Conservation (phyloP, 176 grass and related monocot species). For the Avena insularis region DNA sequence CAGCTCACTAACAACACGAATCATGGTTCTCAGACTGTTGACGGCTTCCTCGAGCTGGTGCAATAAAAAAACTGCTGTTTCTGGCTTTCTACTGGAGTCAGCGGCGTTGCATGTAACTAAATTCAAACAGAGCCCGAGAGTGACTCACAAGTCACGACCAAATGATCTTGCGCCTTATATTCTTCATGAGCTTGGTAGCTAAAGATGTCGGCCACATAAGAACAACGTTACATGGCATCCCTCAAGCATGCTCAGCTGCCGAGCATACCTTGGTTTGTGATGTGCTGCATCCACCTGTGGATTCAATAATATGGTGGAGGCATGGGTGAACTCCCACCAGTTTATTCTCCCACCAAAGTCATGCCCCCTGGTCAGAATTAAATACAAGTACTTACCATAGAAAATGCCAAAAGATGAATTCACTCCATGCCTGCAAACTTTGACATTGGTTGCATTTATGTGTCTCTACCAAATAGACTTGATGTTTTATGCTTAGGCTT, state of each 20-base stretch:
- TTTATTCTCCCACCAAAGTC: neutral
- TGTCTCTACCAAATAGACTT: neutral
- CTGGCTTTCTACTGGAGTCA: neutral
- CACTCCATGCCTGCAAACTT: neutral
- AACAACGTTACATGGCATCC: neutral
- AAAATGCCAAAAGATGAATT: neutral
- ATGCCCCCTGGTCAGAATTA: neutral
- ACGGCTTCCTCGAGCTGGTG: neutral
- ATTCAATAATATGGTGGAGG: neutral
- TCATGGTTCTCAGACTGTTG: neutral
- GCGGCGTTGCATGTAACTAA: neutral
- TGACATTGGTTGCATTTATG: neutral
- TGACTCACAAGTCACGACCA: neutral
- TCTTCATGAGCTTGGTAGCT: neutral
- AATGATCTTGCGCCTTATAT: neutral
- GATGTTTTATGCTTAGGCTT: neutral
- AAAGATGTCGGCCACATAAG: neutral
- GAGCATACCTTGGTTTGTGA: constrained; percentile 22
- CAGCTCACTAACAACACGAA: neutral
- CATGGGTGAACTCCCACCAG: neutral
- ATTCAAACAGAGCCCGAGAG: neutral
- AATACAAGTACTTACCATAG: neutral
- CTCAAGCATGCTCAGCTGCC: neutral
- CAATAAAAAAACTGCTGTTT: neutral
- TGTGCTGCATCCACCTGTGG: neutral